A percentile compares a stretch with the other conserved stretches of the same genome.
These are phyloP conservation scores for Whalleya microplaca DNA, from an alignment of 2,329 filamentous ascomycete genomes.

Conservation along the genomic window DNA sequence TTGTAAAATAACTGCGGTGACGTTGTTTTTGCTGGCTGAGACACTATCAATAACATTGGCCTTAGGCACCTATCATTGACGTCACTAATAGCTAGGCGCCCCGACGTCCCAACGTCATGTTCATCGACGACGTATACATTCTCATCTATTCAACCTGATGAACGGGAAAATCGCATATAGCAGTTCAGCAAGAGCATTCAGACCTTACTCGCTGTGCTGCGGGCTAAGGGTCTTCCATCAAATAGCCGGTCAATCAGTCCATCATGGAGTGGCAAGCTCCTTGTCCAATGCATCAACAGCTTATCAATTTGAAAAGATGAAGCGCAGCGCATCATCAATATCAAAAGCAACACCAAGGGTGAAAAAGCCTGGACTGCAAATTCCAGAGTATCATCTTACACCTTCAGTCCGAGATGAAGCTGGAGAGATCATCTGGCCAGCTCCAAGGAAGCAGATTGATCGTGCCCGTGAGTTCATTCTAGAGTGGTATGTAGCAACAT, in stretches of 20 bases:
- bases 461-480: slow-evolving; percentile 58
- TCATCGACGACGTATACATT: neutral
- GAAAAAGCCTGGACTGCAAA: slow-evolving; percentile 33
- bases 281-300: neutral
- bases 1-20: too few relatives aligned
- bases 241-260: neutral
- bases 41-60: neutral
- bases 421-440: slow-evolving; percentile 64
- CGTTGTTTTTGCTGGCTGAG: neutral
- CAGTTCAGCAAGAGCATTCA: slow-evolving; percentile 1
- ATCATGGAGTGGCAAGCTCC: neutral
- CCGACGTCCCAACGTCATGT: neutral
- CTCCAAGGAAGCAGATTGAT: slow-evolving; percentile 57
- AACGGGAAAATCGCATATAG: slow-evolving; percentile 3
- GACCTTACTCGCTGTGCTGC: neutral
- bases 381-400: slow-evolving; percentile 50
- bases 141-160: slow-evolving; percentile 6
- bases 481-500: slow-evolving; percentile 52
- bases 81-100: slow-evolving; percentile 13
- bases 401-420: slow-evolving; percentile 45
- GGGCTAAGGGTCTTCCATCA: neutral
- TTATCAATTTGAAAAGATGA: slow-evolving; percentile 25
- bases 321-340: slow-evolving; percentile 29
- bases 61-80: slow-evolving; percentile 22
- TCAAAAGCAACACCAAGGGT: slow-evolving; percentile 20